Evolutionary conservation across 306 rosid species (phyloP), one percentile per base, ranked within the genome.

Genomic region (Phaseolus lunatus): DNA sequence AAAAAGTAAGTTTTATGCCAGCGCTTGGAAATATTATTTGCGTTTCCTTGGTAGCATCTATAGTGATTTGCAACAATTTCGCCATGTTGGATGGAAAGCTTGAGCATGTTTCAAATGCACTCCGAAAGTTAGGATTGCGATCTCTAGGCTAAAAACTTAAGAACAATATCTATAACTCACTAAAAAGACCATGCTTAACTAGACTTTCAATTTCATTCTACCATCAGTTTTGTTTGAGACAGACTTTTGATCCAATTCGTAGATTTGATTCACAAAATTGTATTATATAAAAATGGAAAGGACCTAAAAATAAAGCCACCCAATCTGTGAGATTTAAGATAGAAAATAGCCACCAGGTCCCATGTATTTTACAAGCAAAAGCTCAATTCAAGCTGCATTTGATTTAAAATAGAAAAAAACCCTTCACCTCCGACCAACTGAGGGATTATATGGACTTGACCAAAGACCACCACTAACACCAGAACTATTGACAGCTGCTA

Each of bases 361-460:
- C 48, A 50, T 47, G 77, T 15, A 19, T 41, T 43, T n/a, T 68
- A 77, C 65, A 41, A 23, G 71, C 52, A 76, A 16, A 39, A n/a
- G 64, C 54, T 71, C 18, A 74, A 67, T 31, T 61, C 37, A 15
- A 57, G 76, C 67, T 26, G 59, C 15, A 76, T 72, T 43, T 72
- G 67, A 72, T 8, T 49, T 48, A 70, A 68, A 18, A 5, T 52
- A 56, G 61, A 73, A 27, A 33, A 6, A 33, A 33, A 5, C 9
- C 2, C 67, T 62, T 87, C 80, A 80, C 27, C 84, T 75, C 58
- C 62, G 65, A 74, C 82, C 62, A 52, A 75, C 79, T 19, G 87
- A 77, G 44, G 91, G 85, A 79, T 88, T 89, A 67, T 78, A 73
- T 12, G 66, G 78, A 54, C 84, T 85, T 75, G 80, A 75, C 85